Evolutionary conservation across 129 eudicot genomes (phyloP).

Genomic region (Logfia minima): DNA sequence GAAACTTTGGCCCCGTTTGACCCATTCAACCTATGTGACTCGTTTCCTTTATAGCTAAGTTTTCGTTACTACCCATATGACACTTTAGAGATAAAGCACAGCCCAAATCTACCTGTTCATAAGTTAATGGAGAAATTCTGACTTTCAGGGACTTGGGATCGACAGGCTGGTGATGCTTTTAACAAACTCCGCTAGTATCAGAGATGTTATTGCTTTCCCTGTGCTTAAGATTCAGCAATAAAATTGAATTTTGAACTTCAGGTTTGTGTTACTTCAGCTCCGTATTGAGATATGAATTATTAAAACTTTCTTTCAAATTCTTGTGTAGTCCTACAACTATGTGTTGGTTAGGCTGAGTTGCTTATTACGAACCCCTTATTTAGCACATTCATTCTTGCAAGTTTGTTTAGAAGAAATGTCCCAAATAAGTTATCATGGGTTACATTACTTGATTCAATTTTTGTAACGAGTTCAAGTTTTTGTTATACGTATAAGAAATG

Average conservation of each 20-base stretch:
- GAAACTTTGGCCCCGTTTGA: neutral
- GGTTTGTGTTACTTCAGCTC: neutral
- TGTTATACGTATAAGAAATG: neutral
- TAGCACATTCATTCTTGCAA: slow-evolving; percentile 2
- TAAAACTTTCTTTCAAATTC: neutral
- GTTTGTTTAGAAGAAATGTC: neutral
- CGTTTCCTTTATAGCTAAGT: neutral
- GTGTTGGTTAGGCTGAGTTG: neutral
- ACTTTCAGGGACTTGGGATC: slow-evolving; percentile 77
- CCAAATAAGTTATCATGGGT: neutral
- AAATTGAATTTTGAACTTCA: neutral
- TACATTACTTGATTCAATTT: neutral
- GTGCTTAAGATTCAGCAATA: slow-evolving; percentile 81
- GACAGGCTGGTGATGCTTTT: slow-evolving; percentile 95
- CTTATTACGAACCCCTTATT: neutral
- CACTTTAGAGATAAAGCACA: neutral
- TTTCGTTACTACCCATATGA: neutral
- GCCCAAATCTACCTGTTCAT: neutral
- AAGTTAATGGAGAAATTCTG: neutral
- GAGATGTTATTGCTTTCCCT: slow-evolving; percentile 96
- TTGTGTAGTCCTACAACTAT: neutral
- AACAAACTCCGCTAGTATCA: slow-evolving; percentile 89
- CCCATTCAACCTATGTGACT: neutral
- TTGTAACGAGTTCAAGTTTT: neutral
- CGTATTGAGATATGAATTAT: neutral